These are phyloP conservation scores for Phoma sp. DNA, from an alignment of 2,329 filamentous ascomycete species.

Conservation along the genomic window DNA sequence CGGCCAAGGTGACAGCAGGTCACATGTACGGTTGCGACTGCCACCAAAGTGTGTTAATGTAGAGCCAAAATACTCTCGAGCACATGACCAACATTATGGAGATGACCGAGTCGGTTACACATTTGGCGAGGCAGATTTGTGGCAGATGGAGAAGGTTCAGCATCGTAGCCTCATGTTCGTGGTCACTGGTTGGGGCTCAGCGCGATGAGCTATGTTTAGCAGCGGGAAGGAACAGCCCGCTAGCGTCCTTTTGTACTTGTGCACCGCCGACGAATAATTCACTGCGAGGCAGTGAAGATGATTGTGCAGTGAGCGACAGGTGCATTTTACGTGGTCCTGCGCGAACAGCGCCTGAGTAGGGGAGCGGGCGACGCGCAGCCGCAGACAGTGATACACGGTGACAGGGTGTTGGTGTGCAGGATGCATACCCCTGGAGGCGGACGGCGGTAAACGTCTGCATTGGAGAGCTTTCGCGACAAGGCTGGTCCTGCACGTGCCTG, in stretches of 20 bases:
- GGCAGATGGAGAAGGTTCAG: conserved; percentile 1
- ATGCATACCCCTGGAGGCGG: neutral
- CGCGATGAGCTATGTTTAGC: conserved; percentile 17
- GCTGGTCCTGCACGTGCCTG: conserved; percentile 14
- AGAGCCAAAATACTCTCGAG: neutral
- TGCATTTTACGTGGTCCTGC: conserved; percentile 3
- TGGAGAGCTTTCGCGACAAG: conserved; percentile 11
- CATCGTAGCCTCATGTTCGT: neutral
- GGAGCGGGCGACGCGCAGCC: neutral
- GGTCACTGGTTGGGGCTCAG: neutral
- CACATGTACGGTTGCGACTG: neutral
- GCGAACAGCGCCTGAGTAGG: neutral
- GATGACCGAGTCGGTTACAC: neutral
- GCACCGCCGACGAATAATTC: conserved; percentile 2
- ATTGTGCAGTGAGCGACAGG: neutral
- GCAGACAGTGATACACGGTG: neutral
- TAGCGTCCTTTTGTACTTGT: conserved; percentile 10
- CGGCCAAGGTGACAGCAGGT: neutral
- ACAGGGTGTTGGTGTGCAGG: neutral
- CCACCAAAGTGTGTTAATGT: neutral
- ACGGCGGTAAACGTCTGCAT: conserved; percentile 2
- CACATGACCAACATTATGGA: neutral
- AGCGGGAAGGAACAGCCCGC: conserved; percentile 16
- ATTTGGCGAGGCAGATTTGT: conserved; percentile 15
- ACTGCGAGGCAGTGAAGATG: conserved; percentile 6